Conservation (phyloP, 2,329 filamentous ascomycete species). For the Emericellopsis cladophorae region DNA sequence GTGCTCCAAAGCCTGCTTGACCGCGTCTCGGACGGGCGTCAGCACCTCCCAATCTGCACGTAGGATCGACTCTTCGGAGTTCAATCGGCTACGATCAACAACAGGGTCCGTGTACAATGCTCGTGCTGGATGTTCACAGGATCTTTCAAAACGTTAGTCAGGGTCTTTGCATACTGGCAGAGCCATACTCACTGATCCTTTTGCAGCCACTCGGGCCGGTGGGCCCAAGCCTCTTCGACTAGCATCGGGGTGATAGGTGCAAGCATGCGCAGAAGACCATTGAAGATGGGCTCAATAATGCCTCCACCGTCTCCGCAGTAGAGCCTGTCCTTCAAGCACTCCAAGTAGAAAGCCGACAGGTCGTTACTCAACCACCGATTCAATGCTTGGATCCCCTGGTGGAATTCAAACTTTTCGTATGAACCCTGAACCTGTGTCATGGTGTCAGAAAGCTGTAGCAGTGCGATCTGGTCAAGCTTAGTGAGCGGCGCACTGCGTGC, state of each 20-base stretch:
- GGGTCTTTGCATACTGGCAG: neutral
- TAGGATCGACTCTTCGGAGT: conserved; percentile 22
- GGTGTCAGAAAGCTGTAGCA: conserved; percentile 58
- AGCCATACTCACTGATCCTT: conserved; percentile 22
- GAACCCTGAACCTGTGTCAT: conserved; percentile 51
- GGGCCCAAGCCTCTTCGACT: conserved; percentile 79
- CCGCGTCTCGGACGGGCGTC: conserved; percentile 45
- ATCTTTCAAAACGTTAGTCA: conserved; percentile 7
- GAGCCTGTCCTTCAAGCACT: conserved; percentile 79
- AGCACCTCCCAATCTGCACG: conserved; percentile 32
- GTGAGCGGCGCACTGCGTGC: conserved; percentile 38
- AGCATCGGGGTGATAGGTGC: conserved; percentile 71
- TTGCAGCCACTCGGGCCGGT: conserved; percentile 54
- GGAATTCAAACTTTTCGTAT: conserved; percentile 67
- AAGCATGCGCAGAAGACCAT: conserved; percentile 65
- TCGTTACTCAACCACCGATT: conserved; percentile 75
- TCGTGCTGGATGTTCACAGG: conserved; percentile 24
- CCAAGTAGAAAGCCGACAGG: conserved; percentile 87
- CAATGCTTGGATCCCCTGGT: conserved; percentile 59
- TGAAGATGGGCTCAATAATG: conserved; percentile 52
- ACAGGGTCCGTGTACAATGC: conserved; percentile 33
- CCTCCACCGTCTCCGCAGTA: conserved; percentile 70
- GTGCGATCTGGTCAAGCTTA: conserved; percentile 59
- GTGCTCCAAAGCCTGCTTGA: conserved; percentile 65
- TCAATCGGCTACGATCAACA: conserved; percentile 24